Conservation (phyloP, 1,139 yeast species). For the Spathaspora sp. region DNA sequence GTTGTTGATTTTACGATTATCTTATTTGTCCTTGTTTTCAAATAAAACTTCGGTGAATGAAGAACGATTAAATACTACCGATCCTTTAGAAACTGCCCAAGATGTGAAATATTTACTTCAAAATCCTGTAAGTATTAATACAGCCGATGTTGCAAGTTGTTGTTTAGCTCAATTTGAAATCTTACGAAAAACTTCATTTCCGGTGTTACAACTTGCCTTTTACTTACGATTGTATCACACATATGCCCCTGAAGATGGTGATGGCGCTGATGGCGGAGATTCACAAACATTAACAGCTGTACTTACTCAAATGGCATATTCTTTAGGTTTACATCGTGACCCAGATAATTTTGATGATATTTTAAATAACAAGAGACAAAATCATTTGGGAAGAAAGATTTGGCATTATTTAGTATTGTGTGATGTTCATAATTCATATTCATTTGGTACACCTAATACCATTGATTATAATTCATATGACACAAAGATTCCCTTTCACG, state of each 20-base stretch:
- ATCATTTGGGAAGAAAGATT: slow-evolving; percentile 48
- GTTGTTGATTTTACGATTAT: slow-evolving; percentile 27
- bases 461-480: slow-evolving; percentile 23
- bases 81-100: slow-evolving; percentile 22
- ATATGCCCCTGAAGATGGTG: slow-evolving; percentile 54
- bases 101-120: slow-evolving; percentile 43
- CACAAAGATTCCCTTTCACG: slow-evolving; percentile 27
- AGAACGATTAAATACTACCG: slow-evolving; percentile 22
- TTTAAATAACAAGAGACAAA: slow-evolving; percentile 24
- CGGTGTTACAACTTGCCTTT: slow-evolving; percentile 49
- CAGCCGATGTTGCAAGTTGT: slow-evolving; percentile 48
- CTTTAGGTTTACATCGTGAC: slow-evolving; percentile 48
- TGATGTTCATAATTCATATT: slow-evolving; percentile 28
- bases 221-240: slow-evolving; percentile 37
- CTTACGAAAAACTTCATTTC: slow-evolving; percentile 46
- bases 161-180: slow-evolving; percentile 55
- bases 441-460: slow-evolving; percentile 29
- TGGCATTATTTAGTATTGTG: slow-evolving; percentile 40
- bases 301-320: slow-evolving; percentile 41
- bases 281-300: slow-evolving; percentile 37
- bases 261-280: slow-evolving; percentile 47
- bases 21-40: slow-evolving; percentile 33
- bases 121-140: slow-evolving; percentile 48
- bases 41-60: slow-evolving; percentile 32
- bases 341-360: slow-evolving; percentile 27